Conservation (phyloP, 306 rosid species). For the peach (Prunus persica) region DNA sequence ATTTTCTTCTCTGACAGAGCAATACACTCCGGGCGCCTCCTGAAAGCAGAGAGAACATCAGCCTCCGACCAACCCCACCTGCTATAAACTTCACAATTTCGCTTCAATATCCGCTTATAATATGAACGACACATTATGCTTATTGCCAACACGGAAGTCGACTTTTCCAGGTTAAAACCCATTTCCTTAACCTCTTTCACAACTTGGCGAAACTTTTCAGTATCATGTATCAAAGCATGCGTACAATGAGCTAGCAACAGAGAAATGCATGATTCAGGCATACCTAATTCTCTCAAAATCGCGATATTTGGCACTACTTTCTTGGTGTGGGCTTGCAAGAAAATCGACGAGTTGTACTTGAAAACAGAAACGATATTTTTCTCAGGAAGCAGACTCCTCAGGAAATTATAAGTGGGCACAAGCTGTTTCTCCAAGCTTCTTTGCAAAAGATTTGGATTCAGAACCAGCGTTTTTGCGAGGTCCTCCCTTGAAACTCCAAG, state of each 20-base stretch:
- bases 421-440: slow-evolving; percentile 27
- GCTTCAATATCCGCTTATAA: background rate
- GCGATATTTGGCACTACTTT: slow-evolving; percentile 14
- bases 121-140: background rate
- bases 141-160: slow-evolving; percentile 17
- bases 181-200: slow-evolving; percentile 8
- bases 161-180: slow-evolving; percentile 18
- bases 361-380: background rate
- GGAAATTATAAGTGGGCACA: slow-evolving; percentile 17
- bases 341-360: background rate
- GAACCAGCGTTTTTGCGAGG: background rate
- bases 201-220: background rate
- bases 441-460: background rate
- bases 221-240: background rate
- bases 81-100: slow-evolving; percentile 10
- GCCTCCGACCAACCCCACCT: slow-evolving; percentile 31
- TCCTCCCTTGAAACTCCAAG: slow-evolving; percentile 20
- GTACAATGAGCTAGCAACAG: slow-evolving; percentile 8
- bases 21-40: background rate
- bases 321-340: background rate
- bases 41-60: slow-evolving; percentile 18
- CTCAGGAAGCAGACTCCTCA: slow-evolving; percentile 8
- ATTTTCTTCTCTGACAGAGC: background rate
- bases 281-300: slow-evolving; percentile 14
- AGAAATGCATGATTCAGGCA: slow-evolving; percentile 1